Evolutionary conservation across 495 filamentous ascomycete species (phyloP).

Genomic region (Penicillium simplicissimum): DNA sequence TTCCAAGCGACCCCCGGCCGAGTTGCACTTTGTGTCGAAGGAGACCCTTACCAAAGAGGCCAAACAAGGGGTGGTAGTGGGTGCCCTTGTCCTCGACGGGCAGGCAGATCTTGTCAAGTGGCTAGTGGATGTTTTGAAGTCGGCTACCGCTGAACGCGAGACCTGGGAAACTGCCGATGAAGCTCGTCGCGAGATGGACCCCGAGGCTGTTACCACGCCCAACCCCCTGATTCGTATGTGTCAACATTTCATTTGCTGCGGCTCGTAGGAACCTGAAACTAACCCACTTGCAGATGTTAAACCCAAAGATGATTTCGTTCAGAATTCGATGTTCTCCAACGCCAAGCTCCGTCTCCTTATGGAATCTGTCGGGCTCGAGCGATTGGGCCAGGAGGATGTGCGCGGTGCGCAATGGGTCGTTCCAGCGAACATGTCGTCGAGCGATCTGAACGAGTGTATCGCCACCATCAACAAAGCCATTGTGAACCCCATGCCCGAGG

Average conservation of each 20-base stretch:
- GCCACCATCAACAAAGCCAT: constrained; percentile 69
- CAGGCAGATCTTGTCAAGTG: constrained; percentile 74
- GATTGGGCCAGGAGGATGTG: constrained; percentile 67
- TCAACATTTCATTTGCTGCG: background rate
- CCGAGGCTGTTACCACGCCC: constrained; percentile 38
- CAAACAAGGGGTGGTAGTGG: constrained; percentile 76
- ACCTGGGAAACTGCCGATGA: constrained; percentile 74
- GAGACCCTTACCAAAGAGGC: constrained; percentile 62
- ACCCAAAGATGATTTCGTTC: constrained; percentile 65
- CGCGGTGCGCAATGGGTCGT: constrained; percentile 78
- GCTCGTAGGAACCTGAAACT: constrained; percentile 7
- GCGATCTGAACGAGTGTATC: constrained; percentile 61
- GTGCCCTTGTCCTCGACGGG: constrained; percentile 73
- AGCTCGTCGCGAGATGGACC: constrained; percentile 50
- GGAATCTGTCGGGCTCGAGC: constrained; percentile 69
- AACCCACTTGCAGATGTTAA: constrained; percentile 54
- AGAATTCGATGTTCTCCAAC: constrained; percentile 81
- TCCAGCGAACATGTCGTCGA: constrained; percentile 62
- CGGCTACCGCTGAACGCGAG: constrained; percentile 70
- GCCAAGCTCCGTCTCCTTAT: constrained; percentile 88
- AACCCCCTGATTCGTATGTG: constrained; percentile 47
- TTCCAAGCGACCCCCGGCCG: constrained; percentile 61
- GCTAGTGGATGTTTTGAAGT: constrained; percentile 69
- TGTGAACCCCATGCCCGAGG: constrained; percentile 69
- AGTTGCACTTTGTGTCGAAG: constrained; percentile 71